Evolutionary conservation across 345 rosid genomes (phyloP).

Genomic region (Ricinus communis): DNA sequence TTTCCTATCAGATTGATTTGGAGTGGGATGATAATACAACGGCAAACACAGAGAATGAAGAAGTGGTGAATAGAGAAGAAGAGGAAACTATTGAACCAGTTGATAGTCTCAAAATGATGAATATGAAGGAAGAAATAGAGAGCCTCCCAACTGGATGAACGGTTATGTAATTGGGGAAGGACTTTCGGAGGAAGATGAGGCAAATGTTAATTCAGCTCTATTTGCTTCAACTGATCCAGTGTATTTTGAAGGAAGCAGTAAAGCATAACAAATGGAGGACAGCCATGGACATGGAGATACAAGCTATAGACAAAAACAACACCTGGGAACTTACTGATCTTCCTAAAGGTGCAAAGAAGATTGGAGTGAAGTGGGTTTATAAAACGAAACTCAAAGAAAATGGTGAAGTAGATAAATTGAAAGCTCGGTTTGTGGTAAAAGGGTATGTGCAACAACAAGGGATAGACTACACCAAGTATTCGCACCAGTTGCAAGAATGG

Average conservation of each 20-base stretch:
- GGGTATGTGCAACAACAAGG: constrained; percentile 12
- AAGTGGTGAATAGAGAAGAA: neutral
- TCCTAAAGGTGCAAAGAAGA: neutral
- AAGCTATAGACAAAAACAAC: neutral
- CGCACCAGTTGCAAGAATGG: neutral
- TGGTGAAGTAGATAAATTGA: constrained; percentile 1
- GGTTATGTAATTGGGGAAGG: constrained; percentile 7
- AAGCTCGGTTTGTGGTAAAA: constrained; percentile 9
- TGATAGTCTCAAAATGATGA: neutral
- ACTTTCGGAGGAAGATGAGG: constrained; percentile 5
- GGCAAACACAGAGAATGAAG: neutral
- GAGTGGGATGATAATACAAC: neutral
- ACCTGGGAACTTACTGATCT: constrained; percentile 12
- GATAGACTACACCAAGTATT: neutral
- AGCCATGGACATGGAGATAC: constrained; percentile 5
- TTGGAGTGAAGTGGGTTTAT: neutral
- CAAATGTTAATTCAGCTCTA: neutral
- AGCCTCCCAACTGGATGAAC: constrained; percentile 2
- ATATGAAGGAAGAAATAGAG: neutral
- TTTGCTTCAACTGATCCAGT: constrained; percentile 7
- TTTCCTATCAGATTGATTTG: no score
- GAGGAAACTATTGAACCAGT: neutral
- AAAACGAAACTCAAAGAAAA: neutral
- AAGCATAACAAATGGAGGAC: constrained; percentile 7
- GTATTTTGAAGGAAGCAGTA: constrained; percentile 8